Base-by-base conservation (phyloP, 208 protist species). In the Acanthamoeba culbertsoni region DNA sequence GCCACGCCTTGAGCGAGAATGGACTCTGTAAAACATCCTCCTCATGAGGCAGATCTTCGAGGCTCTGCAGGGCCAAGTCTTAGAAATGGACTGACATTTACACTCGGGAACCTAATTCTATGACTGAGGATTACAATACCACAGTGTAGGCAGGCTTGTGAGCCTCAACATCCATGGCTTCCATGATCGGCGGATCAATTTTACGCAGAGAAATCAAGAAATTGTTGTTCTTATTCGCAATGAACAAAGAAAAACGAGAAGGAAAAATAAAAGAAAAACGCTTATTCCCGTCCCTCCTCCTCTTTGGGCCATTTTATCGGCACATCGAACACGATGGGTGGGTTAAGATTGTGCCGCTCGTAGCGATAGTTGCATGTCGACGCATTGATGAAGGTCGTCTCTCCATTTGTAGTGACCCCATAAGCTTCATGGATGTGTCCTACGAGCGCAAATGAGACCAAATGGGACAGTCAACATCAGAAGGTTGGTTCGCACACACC, bases 241-340 rank as follows among this genome's bases (percentile, higher is more conserved):
- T n/a, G n/a, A n/a, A n/a, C n/a, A n/a, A 18, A 55, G 48, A 18
- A 8, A 8, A 55, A 18, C 48, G 12, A 18, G 12, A 55, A 55
- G 18, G 48, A 18, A 18, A 55, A 55, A 55, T 8, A 55, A 18
- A 55, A 55, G 48, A 55, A 55, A 55, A 55, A 23, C 48, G 48
- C 18, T 18, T 55, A 23, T 55, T 55, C n/a, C n/a, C n/a, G n/a
- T n/a, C n/a, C n/a, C n/a, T n/a, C n/a, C n/a, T n/a, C n/a, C n/a
- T n/a, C n/a, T n/a, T n/a, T n/a, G n/a, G n/a, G n/a, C n/a, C n/a
- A n/a, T n/a, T n/a, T n/a, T n/a, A 86, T 55, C 42, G 94, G 94
- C 18, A 95, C 46, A 45, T 95, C 94, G 23, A 95, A 93, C 26
- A 94, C 71, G 33, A 95, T 86, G 45, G 94, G 57, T 53, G 40